These are phyloP conservation scores for Ophiostoma ulmi DNA, from an alignment of 2,329 filamentous ascomycete species.

Conservation along the genomic window DNA sequence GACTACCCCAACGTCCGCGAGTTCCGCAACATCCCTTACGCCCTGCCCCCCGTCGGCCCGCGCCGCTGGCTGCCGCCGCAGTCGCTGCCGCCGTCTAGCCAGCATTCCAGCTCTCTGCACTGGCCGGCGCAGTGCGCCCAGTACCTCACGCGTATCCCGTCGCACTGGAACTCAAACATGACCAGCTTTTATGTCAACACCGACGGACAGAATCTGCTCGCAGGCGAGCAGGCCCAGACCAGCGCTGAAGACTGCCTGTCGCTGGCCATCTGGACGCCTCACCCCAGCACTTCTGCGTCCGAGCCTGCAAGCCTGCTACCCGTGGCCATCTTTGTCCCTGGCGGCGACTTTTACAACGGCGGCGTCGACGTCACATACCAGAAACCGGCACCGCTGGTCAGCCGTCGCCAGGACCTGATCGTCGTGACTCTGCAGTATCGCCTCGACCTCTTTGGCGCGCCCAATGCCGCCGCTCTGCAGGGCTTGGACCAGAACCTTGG, in stretches of 20 bases:
- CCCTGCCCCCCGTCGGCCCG: slow-evolving; percentile 30
- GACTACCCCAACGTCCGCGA: slow-evolving; percentile 35
- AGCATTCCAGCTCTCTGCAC: slow-evolving; percentile 26
- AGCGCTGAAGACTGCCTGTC: slow-evolving; percentile 38
- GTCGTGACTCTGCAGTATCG: slow-evolving; percentile 47
- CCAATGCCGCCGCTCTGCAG: slow-evolving; percentile 30
- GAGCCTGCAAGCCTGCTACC: slow-evolving; percentile 28
- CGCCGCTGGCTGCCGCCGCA: slow-evolving; percentile 31
- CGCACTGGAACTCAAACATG: slow-evolving; percentile 31
- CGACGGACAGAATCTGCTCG: not conserved
- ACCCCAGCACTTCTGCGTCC: slow-evolving; percentile 33
- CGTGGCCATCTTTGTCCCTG: not conserved
- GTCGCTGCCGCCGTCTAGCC: slow-evolving; percentile 22
- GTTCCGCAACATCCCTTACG: slow-evolving; percentile 37
- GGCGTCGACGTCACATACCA: slow-evolving; percentile 27
- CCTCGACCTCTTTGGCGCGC: slow-evolving; percentile 41
- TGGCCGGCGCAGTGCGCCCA: slow-evolving; percentile 28
- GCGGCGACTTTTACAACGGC: slow-evolving; percentile 35
- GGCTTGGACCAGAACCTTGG: slow-evolving; percentile 38
- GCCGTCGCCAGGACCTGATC: slow-evolving; percentile 42
- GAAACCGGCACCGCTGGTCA: slow-evolving; percentile 32
- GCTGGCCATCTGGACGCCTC: slow-evolving; percentile 36
- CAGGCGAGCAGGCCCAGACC: slow-evolving; percentile 31
- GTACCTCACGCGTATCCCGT: slow-evolving; percentile 20
- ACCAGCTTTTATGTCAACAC: slow-evolving; percentile 24